phyloP scores from a whole-genome alignment of 495 filamentous ascomycete genomes.

The Aspergillus kassunensis region DNA sequence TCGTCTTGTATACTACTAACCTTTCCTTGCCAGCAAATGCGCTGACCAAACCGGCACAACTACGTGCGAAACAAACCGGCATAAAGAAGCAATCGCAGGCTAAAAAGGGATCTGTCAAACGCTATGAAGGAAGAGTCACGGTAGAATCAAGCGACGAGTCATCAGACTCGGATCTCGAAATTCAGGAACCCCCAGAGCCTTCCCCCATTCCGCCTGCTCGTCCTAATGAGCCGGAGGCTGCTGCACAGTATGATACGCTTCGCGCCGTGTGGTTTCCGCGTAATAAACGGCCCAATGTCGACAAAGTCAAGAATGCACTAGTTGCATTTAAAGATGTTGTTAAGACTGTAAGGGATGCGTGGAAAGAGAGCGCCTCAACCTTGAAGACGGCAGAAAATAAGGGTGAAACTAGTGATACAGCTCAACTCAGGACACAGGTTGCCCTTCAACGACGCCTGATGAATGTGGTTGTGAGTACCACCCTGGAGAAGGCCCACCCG shows the following conservation, averaged over 20 bases:
- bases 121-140: slow-evolving; percentile 31
- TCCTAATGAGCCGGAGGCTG: slow-evolving; percentile 50
- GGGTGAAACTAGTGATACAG: slow-evolving; percentile 39
- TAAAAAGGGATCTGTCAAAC: slow-evolving; percentile 28
- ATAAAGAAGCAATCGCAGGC: slow-evolving; percentile 18
- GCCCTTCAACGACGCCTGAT: slow-evolving; percentile 56
- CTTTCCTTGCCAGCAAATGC: slow-evolving; percentile 2
- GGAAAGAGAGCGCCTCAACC: slow-evolving; percentile 56
- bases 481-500: slow-evolving; percentile 58
- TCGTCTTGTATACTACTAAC: no score
- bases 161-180: slow-evolving; percentile 44
- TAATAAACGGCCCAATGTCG: slow-evolving; percentile 37
- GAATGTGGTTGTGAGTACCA: slow-evolving; percentile 55
- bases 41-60: not conserved
- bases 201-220: slow-evolving; percentile 51
- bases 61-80: slow-evolving; percentile 11
- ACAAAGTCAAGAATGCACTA: slow-evolving; percentile 50
- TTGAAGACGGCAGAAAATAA: slow-evolving; percentile 56
- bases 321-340: slow-evolving; percentile 60
- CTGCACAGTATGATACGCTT: slow-evolving; percentile 58
- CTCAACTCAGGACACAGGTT: slow-evolving; percentile 43
- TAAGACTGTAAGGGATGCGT: slow-evolving; percentile 56
- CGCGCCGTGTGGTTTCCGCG: slow-evolving; percentile 63
- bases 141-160: slow-evolving; percentile 46
- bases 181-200: slow-evolving; percentile 42